Conservation (phyloP, 148 eudicot genomes). For the Rhododendron williamsianum region DNA sequence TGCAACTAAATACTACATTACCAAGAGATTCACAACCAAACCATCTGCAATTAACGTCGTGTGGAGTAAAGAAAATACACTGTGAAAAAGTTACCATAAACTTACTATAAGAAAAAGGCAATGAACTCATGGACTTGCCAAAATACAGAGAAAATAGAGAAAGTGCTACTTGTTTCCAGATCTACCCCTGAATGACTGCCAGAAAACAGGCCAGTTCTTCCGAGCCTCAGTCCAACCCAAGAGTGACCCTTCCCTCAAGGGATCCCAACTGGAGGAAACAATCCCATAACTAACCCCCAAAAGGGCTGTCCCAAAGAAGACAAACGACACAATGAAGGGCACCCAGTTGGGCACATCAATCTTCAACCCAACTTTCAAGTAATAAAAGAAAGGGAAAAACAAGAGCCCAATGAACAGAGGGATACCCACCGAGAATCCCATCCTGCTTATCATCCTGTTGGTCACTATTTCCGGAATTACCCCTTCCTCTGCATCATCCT, state of each 20-base stretch:
- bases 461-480: slow-evolving; percentile 90
- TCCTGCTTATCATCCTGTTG: slow-evolving; percentile 81
- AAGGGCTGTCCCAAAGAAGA: slow-evolving; percentile 89
- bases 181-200: slow-evolving; percentile 31
- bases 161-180: neutral
- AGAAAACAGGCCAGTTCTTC: slow-evolving; percentile 75
- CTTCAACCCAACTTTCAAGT: slow-evolving; percentile 77
- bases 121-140: neutral
- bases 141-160: slow-evolving; percentile 12
- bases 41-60: neutral
- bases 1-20: neutral
- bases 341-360: slow-evolving; percentile 92
- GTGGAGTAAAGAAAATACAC: neutral
- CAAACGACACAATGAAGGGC: slow-evolving; percentile 78
- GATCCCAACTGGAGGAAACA: slow-evolving; percentile 98
- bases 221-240: slow-evolving; percentile 71
- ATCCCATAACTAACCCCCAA: slow-evolving; percentile 92
- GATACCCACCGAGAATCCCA: slow-evolving; percentile 77
- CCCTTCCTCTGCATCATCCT: slow-evolving; percentile 40
- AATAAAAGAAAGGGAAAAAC: slow-evolving; percentile 90
- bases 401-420: slow-evolving; percentile 65
- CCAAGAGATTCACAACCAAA: neutral
- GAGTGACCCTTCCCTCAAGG: slow-evolving; percentile 88
- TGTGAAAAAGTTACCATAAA: neutral
- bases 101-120: neutral